A percentile compares a stretch with the other conserved stretches of the same genome.
These are phyloP conservation scores for Rickenella mellea DNA, from an alignment of 768 basidiomycete species.

Conservation along the genomic window DNA sequence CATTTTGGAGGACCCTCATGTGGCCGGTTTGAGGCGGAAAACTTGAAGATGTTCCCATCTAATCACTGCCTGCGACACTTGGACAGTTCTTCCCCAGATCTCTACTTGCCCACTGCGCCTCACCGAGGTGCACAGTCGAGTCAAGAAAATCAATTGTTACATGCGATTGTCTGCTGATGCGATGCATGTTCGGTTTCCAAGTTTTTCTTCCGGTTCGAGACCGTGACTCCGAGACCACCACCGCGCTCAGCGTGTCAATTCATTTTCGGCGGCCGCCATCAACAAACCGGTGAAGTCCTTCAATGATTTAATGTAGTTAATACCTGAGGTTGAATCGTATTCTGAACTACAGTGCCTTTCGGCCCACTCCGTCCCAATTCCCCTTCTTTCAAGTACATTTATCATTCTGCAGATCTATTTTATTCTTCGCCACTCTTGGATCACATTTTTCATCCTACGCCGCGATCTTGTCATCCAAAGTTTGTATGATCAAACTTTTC, in stretches of 20 bases:
- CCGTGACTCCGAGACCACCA: constrained; percentile 11
- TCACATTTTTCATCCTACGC: constrained; percentile 57
- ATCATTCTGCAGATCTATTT: constrained; percentile 62
- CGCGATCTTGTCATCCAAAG: constrained; percentile 56
- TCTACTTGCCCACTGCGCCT: constrained; percentile 3
- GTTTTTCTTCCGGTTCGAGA: constrained; percentile 1
- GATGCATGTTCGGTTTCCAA: constrained; percentile 70
- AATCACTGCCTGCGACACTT: constrained; percentile 85
- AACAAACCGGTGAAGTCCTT: too few relatives aligned
- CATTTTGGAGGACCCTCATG: constrained; percentile 81
- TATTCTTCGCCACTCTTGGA: constrained; percentile 57
- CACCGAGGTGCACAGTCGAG: constrained; percentile 40
- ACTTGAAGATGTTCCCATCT: constrained; percentile 83
- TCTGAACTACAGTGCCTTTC: constrained; percentile 41
- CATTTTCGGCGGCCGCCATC: too few relatives aligned
- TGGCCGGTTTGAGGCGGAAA: constrained; percentile 52
- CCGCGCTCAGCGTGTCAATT: too few relatives aligned
- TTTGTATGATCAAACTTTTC: constrained; percentile 38
- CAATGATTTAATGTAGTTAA: too few relatives aligned
- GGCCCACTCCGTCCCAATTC: constrained; percentile 56
- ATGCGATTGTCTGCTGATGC: constrained; percentile 61
- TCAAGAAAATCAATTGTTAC: constrained; percentile 84
- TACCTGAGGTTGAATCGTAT: too few relatives aligned
- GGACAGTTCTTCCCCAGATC: constrained; percentile 34
- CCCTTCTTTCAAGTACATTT: constrained; percentile 62